Base-by-base conservation (phyloP, 768 basidiomycete species). In the Calocera viscosa region DNA sequence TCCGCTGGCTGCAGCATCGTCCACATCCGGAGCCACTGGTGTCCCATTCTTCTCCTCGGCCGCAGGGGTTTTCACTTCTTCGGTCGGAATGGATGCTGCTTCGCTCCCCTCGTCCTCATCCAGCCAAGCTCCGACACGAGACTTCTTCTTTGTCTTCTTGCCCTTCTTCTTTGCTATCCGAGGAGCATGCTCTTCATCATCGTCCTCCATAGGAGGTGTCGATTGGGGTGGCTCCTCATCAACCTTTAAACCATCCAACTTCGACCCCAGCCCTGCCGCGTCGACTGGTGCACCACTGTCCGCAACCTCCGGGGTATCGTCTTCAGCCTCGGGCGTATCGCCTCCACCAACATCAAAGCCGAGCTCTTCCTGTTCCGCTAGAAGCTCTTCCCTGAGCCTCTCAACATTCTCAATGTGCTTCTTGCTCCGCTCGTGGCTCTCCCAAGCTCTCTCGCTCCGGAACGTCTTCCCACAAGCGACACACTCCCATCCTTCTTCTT, bases 341-440 rank as follows among this genome's bases (percentile, higher is more conserved):
- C 8, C 2, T 30, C 53, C 34, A 47, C 1, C 10, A 63, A 66
- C 1, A 60, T 65, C 1, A 64, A 68, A 34, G 67, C 39, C 2
- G 65, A 68, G 33, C 67, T 64, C 33, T 35, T 63, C 49, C 65
- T 65, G 65, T 49, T 39, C 38, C 38, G 17, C n/a, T 2, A 41
- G 16, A 7, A 41, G 63, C 53, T 60, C 53, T 60, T 26, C 30
- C 53, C 53, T 60, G 2, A 60, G 80, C 78, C 79, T 80, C 72
- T 91, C 90, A 14, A 98, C 85, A 69, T 93, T 90, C 75, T 88
- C 91, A 74, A 90, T 74, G 72, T 99, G 96, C 76, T 93, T 96
- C 77, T 89, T 89, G 75, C 94, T 96, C 70, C 94, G 81, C 75
- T 98, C 96, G 70, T 98, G 96, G 74, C 93, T 97, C 71, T 87